phyloP scores from a whole-genome alignment of 2,329 filamentous ascomycete species.

The Fusarium sarcochroum region DNA sequence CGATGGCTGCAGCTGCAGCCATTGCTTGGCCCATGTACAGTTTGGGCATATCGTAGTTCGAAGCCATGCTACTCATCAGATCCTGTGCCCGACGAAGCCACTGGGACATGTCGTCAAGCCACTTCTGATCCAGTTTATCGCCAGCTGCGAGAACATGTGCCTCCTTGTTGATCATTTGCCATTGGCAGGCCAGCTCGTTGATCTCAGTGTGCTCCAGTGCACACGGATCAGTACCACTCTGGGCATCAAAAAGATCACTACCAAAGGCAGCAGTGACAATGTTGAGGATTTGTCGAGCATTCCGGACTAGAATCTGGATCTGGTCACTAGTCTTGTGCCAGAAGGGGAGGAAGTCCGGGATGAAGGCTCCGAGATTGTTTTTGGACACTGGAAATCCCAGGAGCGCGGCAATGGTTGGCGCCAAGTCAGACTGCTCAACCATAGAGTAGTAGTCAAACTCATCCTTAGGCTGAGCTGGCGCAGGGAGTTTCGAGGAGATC shows the following conservation, averaged over 20 bases:
- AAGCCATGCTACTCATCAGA: slow-evolving; percentile 89
- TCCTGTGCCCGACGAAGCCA: slow-evolving; percentile 82
- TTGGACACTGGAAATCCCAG: slow-evolving; percentile 89
- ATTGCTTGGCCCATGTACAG: slow-evolving; percentile 65
- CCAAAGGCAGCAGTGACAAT: slow-evolving; percentile 83
- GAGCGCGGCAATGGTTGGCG: slow-evolving; percentile 87
- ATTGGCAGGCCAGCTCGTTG: slow-evolving; percentile 77
- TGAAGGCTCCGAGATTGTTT: slow-evolving; percentile 91
- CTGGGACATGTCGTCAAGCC: slow-evolving; percentile 61
- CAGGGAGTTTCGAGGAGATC: slow-evolving; percentile 60
- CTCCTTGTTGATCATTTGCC: slow-evolving; percentile 60
- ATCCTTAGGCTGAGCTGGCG: slow-evolving; percentile 71
- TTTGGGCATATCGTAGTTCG: slow-evolving; percentile 85
- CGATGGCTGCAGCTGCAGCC: slow-evolving; percentile 52
- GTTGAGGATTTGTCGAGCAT: slow-evolving; percentile 83
- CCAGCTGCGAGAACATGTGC: slow-evolving; percentile 42
- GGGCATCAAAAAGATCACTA: slow-evolving; percentile 57
- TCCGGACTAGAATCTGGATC: slow-evolving; percentile 79
- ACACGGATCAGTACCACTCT: slow-evolving; percentile 55
- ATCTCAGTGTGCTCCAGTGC: slow-evolving; percentile 57
- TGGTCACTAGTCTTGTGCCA: slow-evolving; percentile 73
- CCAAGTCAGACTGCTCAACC: slow-evolving; percentile 95
- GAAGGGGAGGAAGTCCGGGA: slow-evolving; percentile 82
- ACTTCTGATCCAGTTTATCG: slow-evolving; percentile 54
- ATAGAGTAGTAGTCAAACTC: slow-evolving; percentile 87